These are phyloP conservation scores for Calocybe indica DNA, from an alignment of 768 basidiomycete species.

Conservation along the genomic window DNA sequence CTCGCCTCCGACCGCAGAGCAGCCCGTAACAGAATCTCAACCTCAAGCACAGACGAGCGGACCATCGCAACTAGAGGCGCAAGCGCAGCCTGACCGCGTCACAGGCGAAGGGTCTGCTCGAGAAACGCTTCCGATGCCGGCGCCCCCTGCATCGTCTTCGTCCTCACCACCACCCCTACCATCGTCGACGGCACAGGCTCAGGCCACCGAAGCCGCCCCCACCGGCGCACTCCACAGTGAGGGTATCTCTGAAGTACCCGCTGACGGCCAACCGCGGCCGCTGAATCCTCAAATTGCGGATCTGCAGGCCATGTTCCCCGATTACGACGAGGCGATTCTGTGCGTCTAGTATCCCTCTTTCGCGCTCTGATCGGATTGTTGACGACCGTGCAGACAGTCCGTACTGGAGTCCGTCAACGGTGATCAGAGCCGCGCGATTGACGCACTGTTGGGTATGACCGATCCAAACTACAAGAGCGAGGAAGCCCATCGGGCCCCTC, in stretches of 20 bases:
- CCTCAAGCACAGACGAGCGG: not conserved
- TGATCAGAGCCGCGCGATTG: constrained; percentile 71
- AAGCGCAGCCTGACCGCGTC: not conserved
- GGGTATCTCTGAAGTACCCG: constrained; percentile 14
- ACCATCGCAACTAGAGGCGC: not conserved
- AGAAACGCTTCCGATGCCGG: not conserved
- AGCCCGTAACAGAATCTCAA: not conserved
- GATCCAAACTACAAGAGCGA: constrained; percentile 67
- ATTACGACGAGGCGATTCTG: constrained; percentile 73
- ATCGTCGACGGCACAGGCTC: not conserved
- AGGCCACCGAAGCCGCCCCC: not conserved
- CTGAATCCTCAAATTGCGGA: constrained; percentile 38
- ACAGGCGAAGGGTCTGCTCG: not conserved
- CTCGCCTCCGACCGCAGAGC: constrained; percentile 1
- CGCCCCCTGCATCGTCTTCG: constrained; percentile 2
- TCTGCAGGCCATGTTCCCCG: constrained; percentile 70
- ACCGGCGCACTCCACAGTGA: not conserved
- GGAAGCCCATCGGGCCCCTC: constrained; percentile 15
- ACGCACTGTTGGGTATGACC: constrained; percentile 77
- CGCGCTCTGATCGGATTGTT: not conserved
- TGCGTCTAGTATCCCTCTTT: constrained; percentile 23
- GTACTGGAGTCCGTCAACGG: constrained; percentile 70
- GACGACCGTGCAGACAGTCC: constrained; percentile 37
- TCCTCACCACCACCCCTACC: not conserved
- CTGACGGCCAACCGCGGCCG: constrained; percentile 15